phyloP scores from a whole-genome alignment of 495 filamentous ascomycete species.

The Cladorrhinum samala region DNA sequence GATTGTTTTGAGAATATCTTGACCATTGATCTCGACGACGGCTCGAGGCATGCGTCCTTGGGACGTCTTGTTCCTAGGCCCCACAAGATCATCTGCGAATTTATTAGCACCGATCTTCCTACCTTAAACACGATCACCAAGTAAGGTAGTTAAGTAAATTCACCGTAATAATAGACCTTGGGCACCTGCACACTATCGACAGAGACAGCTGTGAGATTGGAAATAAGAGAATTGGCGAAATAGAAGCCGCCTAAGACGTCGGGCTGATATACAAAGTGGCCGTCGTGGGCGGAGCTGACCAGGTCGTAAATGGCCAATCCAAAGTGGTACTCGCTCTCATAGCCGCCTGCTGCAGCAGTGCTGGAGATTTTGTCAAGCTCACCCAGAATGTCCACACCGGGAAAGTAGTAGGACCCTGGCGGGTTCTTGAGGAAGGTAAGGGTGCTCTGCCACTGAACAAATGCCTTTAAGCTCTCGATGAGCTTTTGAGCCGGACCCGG shows the following conservation, averaged over 20 bases:
- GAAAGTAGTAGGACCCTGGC: constrained; percentile 32
- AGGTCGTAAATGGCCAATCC: constrained; percentile 38
- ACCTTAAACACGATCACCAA: too few relatives aligned
- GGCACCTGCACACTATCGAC: constrained; percentile 24
- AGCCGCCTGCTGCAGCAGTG: constrained; percentile 25
- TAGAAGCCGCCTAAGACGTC: constrained; percentile 27
- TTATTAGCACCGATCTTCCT: too few relatives aligned
- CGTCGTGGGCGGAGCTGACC: constrained; percentile 43
- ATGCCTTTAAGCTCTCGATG: constrained; percentile 31
- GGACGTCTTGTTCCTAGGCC: too few relatives aligned
- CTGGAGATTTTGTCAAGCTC: constrained; percentile 30
- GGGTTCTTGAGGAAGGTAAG: constrained; percentile 40
- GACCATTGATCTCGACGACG: constrained; percentile 28
- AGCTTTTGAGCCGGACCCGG: constrained; percentile 22
- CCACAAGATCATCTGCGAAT: too few relatives aligned
- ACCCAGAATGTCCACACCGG: constrained; percentile 35
- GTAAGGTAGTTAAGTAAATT: too few relatives aligned
- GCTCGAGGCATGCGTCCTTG: constrained; percentile 8
- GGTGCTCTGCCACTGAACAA: constrained; percentile 33
- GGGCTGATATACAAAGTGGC: constrained; percentile 34
- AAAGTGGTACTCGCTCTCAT: constrained; percentile 47
- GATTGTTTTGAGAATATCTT: constrained; percentile 22
- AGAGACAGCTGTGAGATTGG: constrained; percentile 27
- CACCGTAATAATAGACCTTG: constrained; percentile 27
- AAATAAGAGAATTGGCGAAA: constrained; percentile 20